A percentile compares a stretch with the other conserved stretches of the same genome.
Evolutionary conservation across 805 yeast genomes (phyloP).

Genomic region (Monosporozyma servazzii): DNA sequence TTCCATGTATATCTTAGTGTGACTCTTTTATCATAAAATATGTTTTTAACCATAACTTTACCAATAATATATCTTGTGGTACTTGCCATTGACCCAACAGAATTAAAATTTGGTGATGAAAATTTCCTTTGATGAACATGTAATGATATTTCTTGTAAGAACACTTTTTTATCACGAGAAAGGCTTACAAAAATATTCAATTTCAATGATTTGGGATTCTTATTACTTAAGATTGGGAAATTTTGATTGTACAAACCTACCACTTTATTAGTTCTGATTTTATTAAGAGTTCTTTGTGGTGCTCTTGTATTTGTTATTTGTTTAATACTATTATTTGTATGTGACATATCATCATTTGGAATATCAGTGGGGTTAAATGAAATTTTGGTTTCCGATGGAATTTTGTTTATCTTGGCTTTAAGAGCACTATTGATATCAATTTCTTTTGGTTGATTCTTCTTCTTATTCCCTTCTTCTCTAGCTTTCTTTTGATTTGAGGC

Average conservation of each 20-base stretch:
- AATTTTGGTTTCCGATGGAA: not conserved
- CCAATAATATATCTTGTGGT: conserved; percentile 44
- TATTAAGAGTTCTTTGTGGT: not conserved
- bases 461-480: not conserved
- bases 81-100: not conserved
- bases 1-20: conserved; percentile 69
- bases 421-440: not conserved
- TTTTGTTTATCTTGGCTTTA: not conserved
- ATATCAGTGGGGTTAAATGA: not conserved
- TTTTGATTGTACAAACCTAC: conserved; percentile 22
- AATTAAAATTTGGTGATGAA: not conserved
- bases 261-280: conserved; percentile 7
- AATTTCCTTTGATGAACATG: conserved; percentile 10
- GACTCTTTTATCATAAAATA: conserved; percentile 60
- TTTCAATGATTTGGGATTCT: conserved; percentile 22
- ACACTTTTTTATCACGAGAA: conserved; percentile 18
- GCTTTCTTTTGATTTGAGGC: not conserved
- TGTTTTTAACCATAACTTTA: conserved; percentile 67
- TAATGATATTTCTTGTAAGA: conserved; percentile 19
- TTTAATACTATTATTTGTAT: conserved; percentile 1
- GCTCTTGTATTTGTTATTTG: not conserved
- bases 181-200: conserved; percentile 24
- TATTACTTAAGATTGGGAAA: conserved; percentile 23
- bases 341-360: not conserved
- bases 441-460: not conserved